Base-by-base conservation (phyloP, 805 yeast species). In the Nakazawaea wickerhamii region DNA sequence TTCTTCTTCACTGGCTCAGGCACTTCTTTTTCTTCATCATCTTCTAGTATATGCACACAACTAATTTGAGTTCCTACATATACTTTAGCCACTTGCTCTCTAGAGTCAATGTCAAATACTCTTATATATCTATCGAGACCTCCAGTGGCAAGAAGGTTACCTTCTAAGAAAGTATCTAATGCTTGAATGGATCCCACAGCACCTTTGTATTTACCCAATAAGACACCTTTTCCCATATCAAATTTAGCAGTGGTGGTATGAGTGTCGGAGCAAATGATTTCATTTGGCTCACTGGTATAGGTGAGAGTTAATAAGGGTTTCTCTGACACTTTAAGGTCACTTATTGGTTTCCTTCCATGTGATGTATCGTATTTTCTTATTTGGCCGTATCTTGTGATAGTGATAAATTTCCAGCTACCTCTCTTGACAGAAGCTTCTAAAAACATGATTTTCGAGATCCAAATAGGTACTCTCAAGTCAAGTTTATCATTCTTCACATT, bases 111-210 rank as follows among this genome's bases (percentile, higher is more conserved):
- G 47, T 88, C 83, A 60, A 75, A 91, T 3, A 85, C 86, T 45
- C 96, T 73, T 21, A 87, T 69, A 54, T 88, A 91, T 54, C 96
- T 72, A 56, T 93, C 99, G 18, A 90, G 71, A 0, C 96, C 95
- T 34, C 95, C 97, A 15, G 86, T 70, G 2, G 80, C 79, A 6
- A 90, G 54, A 22, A 82, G 55, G 8, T 69, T 68, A 4, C 65
- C 63, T 9, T 65, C 60, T 3, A 47, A 43, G 38, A 48, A 54
- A n/a, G 55, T 32, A 30, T 51, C 44, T n/a, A 63, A 36, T 3
- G 73, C 63, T 44, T 68, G 70, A 35, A 84, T 79, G 1, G 89
- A 81, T 45, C 95, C 90, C 19, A 80, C 81, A 9, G 88, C 77
- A 18, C 93, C 95, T 30, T 80, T 77, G 56, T 68, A 86, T 55